Conservation (phyloP, 495 filamentous ascomycete species). For the Penicillium dipodomyicola region DNA sequence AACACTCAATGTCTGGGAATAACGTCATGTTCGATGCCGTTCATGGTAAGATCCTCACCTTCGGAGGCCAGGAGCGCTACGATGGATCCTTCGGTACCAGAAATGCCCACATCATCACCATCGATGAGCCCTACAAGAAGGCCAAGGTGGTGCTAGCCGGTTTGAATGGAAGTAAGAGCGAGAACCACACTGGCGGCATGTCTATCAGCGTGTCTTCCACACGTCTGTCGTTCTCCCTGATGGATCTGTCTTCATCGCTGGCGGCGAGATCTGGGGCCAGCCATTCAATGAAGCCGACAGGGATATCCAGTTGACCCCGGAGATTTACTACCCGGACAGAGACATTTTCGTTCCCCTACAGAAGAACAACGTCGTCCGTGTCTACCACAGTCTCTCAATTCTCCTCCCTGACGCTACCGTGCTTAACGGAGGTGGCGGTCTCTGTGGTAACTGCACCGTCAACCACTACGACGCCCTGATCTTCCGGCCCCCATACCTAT, state of each 20-base stretch:
- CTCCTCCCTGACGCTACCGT: conserved; percentile 53
- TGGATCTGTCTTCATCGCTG: conserved; percentile 56
- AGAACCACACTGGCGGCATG: conserved; percentile 32
- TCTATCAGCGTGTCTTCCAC: conserved; percentile 47
- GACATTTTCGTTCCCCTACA: conserved; percentile 26
- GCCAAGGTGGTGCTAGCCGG: conserved; percentile 29
- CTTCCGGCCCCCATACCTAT: conserved; percentile 55
- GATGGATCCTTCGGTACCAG: conserved; percentile 35
- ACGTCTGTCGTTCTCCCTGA: conserved; percentile 56
- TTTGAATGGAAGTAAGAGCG: too few species aligned
- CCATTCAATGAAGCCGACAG: conserved; percentile 49
- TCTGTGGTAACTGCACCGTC: conserved; percentile 49
- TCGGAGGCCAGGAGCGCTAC: conserved; percentile 50
- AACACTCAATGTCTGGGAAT: conserved; percentile 53
- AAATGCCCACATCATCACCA: conserved; percentile 49
- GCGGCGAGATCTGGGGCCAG: conserved; percentile 49
- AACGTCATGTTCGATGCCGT: conserved; percentile 57
- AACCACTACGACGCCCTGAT: conserved; percentile 61
- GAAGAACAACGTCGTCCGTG: conserved; percentile 43
- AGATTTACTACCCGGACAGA: conserved; percentile 51
- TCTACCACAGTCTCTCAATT: conserved; percentile 55
- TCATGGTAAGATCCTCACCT: conserved; percentile 52
- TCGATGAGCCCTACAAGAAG: conserved; percentile 27
- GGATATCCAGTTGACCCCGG: conserved; percentile 41
- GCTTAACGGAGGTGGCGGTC: conserved; percentile 56